These are phyloP conservation scores for Chytriomyces hyalinus DNA, from an alignment of 192 early-diverging fungal species.

Conservation along the genomic window DNA sequence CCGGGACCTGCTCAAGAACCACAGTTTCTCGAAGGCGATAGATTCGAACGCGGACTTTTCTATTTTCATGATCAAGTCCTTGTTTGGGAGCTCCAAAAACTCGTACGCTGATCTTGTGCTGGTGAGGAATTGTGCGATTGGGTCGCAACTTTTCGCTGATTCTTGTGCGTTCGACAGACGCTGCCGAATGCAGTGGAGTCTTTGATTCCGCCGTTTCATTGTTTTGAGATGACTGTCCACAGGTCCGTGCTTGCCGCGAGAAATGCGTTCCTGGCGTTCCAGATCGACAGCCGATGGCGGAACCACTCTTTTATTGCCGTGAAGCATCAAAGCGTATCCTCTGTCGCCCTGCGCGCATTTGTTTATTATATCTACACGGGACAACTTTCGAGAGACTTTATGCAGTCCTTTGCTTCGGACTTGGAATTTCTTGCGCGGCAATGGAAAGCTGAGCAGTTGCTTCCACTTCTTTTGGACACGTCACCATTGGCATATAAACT, in stretches of 20 bases:
- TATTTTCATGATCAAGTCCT: slow-evolving; percentile 34
- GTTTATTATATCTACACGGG: slow-evolving; percentile 55
- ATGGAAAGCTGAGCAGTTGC: slow-evolving; percentile 39
- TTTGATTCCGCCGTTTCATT: neutral
- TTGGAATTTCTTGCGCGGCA: slow-evolving; percentile 38
- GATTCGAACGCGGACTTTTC: slow-evolving; percentile 46
- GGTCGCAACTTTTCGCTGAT: too few species aligned
- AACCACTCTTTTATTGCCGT: slow-evolving; percentile 24
- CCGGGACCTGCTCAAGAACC: slow-evolving; percentile 41
- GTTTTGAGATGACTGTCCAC: slow-evolving; percentile 46
- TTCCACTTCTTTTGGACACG: neutral
- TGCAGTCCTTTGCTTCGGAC: neutral
- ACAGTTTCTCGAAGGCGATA: slow-evolving; percentile 56
- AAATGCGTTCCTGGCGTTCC: slow-evolving; percentile 40
- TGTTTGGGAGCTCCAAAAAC: neutral
- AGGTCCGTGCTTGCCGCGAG: slow-evolving; percentile 49
- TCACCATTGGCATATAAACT: neutral
- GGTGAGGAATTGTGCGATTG: neutral
- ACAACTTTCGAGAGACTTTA: slow-evolving; percentile 25
- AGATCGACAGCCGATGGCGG: slow-evolving; percentile 42
- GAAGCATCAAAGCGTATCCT: slow-evolving; percentile 34
- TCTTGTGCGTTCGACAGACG: neutral
- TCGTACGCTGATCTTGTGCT: slow-evolving; percentile 23
- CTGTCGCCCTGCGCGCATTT: slow-evolving; percentile 41
- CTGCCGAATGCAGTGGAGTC: slow-evolving; percentile 12